phyloP scores from a whole-genome alignment of 345 rosid genomes.

The Hypericum perforatum region DNA sequence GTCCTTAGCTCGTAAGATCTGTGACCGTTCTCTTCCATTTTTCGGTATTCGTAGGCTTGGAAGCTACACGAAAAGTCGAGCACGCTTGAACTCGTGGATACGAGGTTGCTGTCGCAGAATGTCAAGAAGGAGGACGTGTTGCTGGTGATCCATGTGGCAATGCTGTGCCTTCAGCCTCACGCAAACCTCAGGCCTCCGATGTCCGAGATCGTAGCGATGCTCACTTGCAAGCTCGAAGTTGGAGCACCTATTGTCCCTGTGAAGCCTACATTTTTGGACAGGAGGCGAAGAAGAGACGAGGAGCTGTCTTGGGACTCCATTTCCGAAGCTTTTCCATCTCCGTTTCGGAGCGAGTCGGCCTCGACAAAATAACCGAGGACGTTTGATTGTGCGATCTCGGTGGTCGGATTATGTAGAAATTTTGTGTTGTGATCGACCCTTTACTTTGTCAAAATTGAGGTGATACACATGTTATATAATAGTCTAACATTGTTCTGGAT shows the following conservation, averaged over 20 bases:
- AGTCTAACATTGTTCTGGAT: too few relatives aligned
- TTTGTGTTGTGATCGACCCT: too few relatives aligned
- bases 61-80: conserved; percentile 34
- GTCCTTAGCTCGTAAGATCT: neutral
- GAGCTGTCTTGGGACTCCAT: conserved; percentile 35
- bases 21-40: neutral
- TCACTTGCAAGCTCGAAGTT: conserved; percentile 34
- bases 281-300: conserved; percentile 18
- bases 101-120: conserved; percentile 28
- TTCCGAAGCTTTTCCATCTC: conserved; percentile 38
- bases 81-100: conserved; percentile 38
- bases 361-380: too few relatives aligned
- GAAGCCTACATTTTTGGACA: conserved; percentile 31
- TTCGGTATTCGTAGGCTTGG: conserved; percentile 42
- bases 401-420: too few relatives aligned
- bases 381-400: too few relatives aligned
- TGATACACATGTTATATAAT: too few relatives aligned
- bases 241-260: conserved; percentile 16
- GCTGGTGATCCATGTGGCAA: conserved; percentile 40
- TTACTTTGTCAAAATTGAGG: too few relatives aligned
- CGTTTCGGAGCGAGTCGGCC: conserved; percentile 6
- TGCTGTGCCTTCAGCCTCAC: conserved; percentile 46
- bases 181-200: conserved; percentile 44
- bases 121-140: conserved; percentile 29
- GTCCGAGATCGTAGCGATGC: conserved; percentile 51